Base-by-base conservation (phyloP, 164 flowering plant species). In the Platanus orientalis region DNA sequence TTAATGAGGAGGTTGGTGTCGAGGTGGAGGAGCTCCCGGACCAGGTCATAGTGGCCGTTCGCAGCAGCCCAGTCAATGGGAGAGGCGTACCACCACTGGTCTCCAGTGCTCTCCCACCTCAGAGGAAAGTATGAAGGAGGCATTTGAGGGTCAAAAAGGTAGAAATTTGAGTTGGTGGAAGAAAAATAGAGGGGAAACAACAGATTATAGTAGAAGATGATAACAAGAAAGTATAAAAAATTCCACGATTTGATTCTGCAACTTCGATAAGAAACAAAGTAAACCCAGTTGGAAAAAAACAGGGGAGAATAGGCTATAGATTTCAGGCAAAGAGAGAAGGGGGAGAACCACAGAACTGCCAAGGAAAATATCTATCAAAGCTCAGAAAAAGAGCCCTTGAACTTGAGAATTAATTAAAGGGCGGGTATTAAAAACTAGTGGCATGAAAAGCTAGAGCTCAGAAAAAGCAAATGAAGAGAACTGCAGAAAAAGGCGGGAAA, bases 51-150 rank as follows among this genome's bases (percentile, higher is more conserved):
- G 51, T 79, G 91, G 19, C 96, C 98, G 68, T 88, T 92, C 30
- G 98, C 96, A 7, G 98, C 95, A 4, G 95, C 96, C 78, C 81
- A 80, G 55, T 92, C 96, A 6, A 92, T 83, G 0, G 98, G 98
- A 1, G 94, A 78, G 11, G 95, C 98, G 60, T 82, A 89, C 98
- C 98, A 92, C 98, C 98, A 92, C 60, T 92, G 98, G 62, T 92
- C 90, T 23, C 98, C 91, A 0, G 92, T 92, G 81, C 88, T 88
- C 70, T 92, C 98, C 98, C 98, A 92, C 49, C 96, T 77, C 11
- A 92, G 84, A n/a, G 98, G 98, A 67, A 92, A 83, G 72, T 78
- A 70, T 25, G 79, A 67, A 21, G 85, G 80, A 14, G 85, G 77
- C 85, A 84, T 81, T 70, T 56, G 34, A 16, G n/a, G n/a, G 50